Conservation (phyloP, 768 basidiomycete genomes). For the Collybiopsis confluens region DNA sequence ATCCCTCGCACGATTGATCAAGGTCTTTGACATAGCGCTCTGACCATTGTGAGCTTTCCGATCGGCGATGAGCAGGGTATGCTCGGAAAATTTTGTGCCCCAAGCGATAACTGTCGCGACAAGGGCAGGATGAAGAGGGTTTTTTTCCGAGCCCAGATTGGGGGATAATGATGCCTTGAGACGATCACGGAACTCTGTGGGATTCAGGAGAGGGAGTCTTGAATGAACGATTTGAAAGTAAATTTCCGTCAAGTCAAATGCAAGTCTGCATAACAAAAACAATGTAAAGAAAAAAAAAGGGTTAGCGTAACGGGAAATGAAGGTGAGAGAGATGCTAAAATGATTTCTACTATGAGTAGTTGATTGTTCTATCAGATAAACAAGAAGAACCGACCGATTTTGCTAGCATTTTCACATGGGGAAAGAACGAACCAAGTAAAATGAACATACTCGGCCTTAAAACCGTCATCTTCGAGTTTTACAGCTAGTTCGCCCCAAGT, state of each 20-base stretch:
- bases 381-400: constrained; percentile 21
- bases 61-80: constrained; percentile 78
- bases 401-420: constrained; percentile 26
- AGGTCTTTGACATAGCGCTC: constrained; percentile 70
- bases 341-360: constrained; percentile 12
- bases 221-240: constrained; percentile 93
- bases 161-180: constrained; percentile 43
- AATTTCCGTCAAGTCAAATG: constrained; percentile 89
- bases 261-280: constrained; percentile 60
- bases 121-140: constrained; percentile 63
- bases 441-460: constrained; percentile 76
- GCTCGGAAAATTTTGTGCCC: constrained; percentile 93
- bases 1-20: constrained; percentile 80
- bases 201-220: constrained; percentile 83
- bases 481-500: constrained; percentile 74
- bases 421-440: constrained; percentile 19
- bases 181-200: constrained; percentile 71
- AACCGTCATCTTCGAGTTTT: constrained; percentile 67
- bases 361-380: constrained; percentile 16
- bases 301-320: constrained; percentile 20
- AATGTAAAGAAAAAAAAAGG: constrained; percentile 12
- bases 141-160: constrained; percentile 29
- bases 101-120: constrained; percentile 87
- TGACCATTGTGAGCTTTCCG: constrained; percentile 65
- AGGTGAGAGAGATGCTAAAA: constrained; percentile 15